Conservation (phyloP, 225 moss, liverwort and hornwort genomes). For the Pleurozium schreberi region DNA sequence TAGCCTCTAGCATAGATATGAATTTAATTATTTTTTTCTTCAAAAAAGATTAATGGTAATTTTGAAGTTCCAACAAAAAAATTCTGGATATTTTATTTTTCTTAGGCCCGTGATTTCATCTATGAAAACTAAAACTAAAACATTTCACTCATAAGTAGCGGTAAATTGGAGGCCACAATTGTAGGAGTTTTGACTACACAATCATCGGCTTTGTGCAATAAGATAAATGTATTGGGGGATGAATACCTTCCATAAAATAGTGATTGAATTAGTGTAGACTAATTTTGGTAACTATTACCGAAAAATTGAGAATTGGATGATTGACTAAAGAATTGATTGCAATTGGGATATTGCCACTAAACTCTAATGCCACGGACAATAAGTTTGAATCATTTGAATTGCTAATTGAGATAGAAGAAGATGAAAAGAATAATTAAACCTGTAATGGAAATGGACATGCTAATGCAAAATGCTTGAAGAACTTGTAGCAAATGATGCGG, state of each 20-base stretch:
- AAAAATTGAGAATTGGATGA: not conserved
- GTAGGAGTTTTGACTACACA: not conserved
- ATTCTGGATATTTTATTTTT: not conserved
- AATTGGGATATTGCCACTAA: no score
- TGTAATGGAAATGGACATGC: no score
- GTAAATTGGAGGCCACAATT: not conserved
- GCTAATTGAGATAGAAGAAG: no score
- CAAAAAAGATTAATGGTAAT: not conserved
- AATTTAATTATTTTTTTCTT: not conserved
- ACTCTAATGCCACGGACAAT: no score
- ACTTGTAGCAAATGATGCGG: no score
- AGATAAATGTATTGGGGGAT: no score
- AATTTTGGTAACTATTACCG: not conserved
- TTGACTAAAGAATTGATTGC: no score
- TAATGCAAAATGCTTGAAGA: no score
- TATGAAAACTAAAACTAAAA: not conserved
- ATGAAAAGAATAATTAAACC: no score
- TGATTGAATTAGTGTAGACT: rapidly evolving
- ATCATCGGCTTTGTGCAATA: rapidly evolving
- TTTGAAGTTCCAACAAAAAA: not conserved
- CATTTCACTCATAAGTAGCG: not conserved
- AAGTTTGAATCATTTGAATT: no score
- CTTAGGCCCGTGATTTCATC: not conserved
- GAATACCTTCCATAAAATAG: not conserved
- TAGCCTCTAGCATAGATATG: not conserved